Evolutionary conservation across 768 basidiomycete genomes (phyloP).

Genomic region (Boletus sensibilis): DNA sequence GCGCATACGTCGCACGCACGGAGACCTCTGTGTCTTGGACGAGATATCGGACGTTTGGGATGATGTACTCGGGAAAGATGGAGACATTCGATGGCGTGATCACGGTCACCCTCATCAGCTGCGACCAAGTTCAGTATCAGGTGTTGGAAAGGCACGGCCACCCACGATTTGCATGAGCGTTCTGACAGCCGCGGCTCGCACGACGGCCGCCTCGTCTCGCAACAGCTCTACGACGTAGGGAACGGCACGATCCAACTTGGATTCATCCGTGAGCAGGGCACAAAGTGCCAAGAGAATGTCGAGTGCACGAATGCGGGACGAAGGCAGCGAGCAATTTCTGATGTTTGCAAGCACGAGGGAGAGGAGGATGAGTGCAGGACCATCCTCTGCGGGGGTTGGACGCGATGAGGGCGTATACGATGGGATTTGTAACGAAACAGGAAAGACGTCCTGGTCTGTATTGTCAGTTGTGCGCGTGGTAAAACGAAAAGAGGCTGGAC

Average conservation of each 20-base stretch:
- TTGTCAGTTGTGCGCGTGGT: neutral
- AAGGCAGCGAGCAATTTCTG: conserved; percentile 81
- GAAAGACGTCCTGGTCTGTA: conserved; percentile 63
- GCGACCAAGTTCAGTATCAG: conserved; percentile 30
- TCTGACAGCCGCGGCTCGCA: conserved; percentile 76
- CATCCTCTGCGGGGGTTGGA: conserved; percentile 72
- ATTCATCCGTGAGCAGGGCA: conserved; percentile 86
- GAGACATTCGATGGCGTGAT: conserved; percentile 63
- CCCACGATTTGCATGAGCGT: conserved; percentile 82
- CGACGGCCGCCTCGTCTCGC: conserved; percentile 79
- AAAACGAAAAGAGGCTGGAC: conserved; percentile 32
- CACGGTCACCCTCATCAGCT: conserved; percentile 64
- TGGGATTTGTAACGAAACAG: conserved; percentile 67
- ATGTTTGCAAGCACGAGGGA: conserved; percentile 87
- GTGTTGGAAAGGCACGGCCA: conserved; percentile 9
- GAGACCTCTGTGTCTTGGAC: conserved; percentile 81
- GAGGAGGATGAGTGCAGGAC: conserved; percentile 84
- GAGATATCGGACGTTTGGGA: conserved; percentile 84
- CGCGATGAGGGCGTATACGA: conserved; percentile 42
- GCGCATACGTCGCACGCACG: conserved; percentile 80
- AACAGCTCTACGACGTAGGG: conserved; percentile 89
- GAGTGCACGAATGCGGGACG: conserved; percentile 80
- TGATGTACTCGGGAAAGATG: conserved; percentile 93
- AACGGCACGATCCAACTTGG: conserved; percentile 89
- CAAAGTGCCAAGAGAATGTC: conserved; percentile 84